Evolutionary conservation across 2,329 filamentous ascomycete species (phyloP), one percentile per base, ranked within the genome.

Genomic region (Beauveria australis): DNA sequence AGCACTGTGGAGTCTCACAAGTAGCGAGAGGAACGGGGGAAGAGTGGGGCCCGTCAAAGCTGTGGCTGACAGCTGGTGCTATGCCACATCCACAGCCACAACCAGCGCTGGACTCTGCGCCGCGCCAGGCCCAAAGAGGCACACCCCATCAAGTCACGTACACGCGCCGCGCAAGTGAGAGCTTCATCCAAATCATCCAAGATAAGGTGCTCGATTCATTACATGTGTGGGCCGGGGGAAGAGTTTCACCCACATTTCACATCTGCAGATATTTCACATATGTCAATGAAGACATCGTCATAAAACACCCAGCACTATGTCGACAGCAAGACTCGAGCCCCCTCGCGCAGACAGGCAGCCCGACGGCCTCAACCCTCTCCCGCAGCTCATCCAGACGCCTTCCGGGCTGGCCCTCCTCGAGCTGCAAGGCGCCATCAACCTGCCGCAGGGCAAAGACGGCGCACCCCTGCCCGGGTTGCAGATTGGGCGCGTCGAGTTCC

Each of bases 341-440:
- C 71, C 67, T 1, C 67, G 68, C 24, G 61, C 66, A 16, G 60
- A 61, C 22, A 43, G 63, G n/a, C 22, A 44, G 24, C 30, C 67
- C 6, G 47, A 41, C 19, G 44, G 64, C n/a, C 58, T 68, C 1
- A 81, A 74, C 61, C 86, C 89, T 4, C 83, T 97, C 5, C 94
- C 94, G 1, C 73, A 82, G n/a, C 80, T 96, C 64, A 83, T 97
- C 18, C 89, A 92, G 67, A 97, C 93, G 1, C 94, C 94, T 0
- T 87, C 89, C 0, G 94, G 94, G 55, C 83, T 97, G 46, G 93
- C 93, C 19, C 80, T 99, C 51, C 79, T 99, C 61, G 94, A 97
- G 76, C 84, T 99, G 16, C 94, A 99, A 78, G 94, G 92, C 63
- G 91, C 85, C 16, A 87, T 99, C 75, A 93, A 95, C 73, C 79